These are phyloP conservation scores for Sporothrix brunneoviolacea DNA, from an alignment of 2,329 filamentous ascomycete genomes.

Conservation along the genomic window DNA sequence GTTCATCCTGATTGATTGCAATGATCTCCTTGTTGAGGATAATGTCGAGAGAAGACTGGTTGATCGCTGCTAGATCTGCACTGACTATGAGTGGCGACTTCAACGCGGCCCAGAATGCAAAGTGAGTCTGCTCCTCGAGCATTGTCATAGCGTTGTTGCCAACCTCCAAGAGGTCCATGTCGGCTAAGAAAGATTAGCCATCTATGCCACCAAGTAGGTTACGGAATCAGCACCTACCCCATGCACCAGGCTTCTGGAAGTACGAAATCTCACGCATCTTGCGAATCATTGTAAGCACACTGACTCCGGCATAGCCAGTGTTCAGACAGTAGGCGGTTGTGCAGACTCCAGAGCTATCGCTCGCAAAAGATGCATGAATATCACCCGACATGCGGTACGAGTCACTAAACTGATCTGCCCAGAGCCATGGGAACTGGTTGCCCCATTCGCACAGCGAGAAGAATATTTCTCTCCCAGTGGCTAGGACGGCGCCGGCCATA, in stretches of 20 bases:
- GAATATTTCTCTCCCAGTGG: conserved; percentile 31
- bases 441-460: conserved; percentile 30
- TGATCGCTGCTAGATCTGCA: conserved; percentile 30
- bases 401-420: conserved; percentile 29
- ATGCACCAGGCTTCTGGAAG: conserved; percentile 26
- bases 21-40: conserved; percentile 33
- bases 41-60: conserved; percentile 28
- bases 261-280: conserved; percentile 28
- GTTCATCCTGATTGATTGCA: conserved; percentile 14
- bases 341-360: conserved; percentile 22
- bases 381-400: conserved; percentile 34
- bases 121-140: conserved; percentile 36
- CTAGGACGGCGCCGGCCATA: conserved; percentile 30
- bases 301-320: conserved; percentile 27
- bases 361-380: conserved; percentile 25
- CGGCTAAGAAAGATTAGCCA: conserved; percentile 7
- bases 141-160: conserved; percentile 31
- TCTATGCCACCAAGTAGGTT: background rate
- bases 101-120: conserved; percentile 39
- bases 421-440: conserved; percentile 23
- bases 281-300: conserved; percentile 26
- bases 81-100: conserved; percentile 39
- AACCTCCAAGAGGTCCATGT: conserved; percentile 39
- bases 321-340: conserved; percentile 29
- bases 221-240: conserved; percentile 18